Conservation (phyloP, 768 basidiomycete genomes). For the Paxillus involutus region DNA sequence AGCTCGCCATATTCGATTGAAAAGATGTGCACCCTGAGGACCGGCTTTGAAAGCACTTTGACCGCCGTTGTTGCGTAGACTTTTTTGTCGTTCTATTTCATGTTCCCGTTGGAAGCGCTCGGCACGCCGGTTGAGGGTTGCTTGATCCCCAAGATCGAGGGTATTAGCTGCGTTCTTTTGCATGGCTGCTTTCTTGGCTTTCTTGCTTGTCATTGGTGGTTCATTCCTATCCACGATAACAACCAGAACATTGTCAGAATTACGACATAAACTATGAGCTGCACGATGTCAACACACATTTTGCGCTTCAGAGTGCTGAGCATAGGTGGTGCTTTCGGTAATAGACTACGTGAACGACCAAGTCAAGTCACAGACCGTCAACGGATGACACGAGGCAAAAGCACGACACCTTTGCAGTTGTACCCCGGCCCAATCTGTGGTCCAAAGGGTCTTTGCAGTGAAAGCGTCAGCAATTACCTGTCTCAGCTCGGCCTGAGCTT, state of each 20-base stretch:
- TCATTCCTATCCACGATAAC: constrained; percentile 35
- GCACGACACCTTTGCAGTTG: constrained; percentile 76
- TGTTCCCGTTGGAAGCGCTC: constrained; percentile 91
- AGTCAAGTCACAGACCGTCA: constrained; percentile 20
- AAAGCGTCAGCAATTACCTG: constrained; percentile 95
- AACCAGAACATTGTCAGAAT: constrained; percentile 8
- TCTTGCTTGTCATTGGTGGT: constrained; percentile 48
- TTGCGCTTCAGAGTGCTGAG: constrained; percentile 68
- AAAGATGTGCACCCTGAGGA: constrained; percentile 53
- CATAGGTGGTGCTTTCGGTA: constrained; percentile 56
- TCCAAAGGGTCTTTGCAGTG: constrained; percentile 78
- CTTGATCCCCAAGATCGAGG: constrained; percentile 63
- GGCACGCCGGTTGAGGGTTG: constrained; percentile 73
- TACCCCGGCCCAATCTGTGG: constrained; percentile 90
- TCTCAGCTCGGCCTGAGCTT: constrained; percentile 93
- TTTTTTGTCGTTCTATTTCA: constrained; percentile 76
- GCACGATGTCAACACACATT: constrained; percentile 42
- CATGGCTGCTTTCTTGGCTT: constrained; percentile 57
- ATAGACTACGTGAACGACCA: constrained; percentile 41
- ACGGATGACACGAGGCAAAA: background rate
- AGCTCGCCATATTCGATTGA: constrained; percentile 43
- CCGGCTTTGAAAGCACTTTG: constrained; percentile 42
- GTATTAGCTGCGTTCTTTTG: constrained; percentile 36
- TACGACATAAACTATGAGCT: background rate
- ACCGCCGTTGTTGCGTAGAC: constrained; percentile 30